Conservation (phyloP, 2,329 filamentous ascomycete genomes). For the Calonectria naviculata region DNA sequence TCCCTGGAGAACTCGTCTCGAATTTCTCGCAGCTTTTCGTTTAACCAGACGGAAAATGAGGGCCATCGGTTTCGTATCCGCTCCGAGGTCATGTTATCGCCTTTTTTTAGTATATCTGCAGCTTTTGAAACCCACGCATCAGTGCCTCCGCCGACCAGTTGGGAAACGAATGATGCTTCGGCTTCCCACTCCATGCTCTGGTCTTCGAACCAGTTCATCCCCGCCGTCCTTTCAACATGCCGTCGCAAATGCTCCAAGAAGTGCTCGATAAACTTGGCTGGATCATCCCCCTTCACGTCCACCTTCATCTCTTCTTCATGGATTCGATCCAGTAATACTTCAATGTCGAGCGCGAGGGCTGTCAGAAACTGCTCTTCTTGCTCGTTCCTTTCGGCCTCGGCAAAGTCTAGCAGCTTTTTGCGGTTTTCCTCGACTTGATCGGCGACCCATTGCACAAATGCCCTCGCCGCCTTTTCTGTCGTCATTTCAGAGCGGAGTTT, state of each 20-base stretch:
- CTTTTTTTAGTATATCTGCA: background rate
- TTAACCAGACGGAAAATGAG: constrained; percentile 1
- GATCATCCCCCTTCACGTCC: background rate
- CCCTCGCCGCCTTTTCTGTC: background rate
- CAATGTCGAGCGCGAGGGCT: background rate
- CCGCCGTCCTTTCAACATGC: background rate
- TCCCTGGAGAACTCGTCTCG: background rate
- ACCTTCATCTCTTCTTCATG: constrained; percentile 4
- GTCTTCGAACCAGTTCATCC: constrained; percentile 1
- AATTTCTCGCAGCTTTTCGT: background rate
- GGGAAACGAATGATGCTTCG: constrained; percentile 4
- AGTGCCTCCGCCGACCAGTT: background rate
- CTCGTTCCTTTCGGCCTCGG: constrained; percentile 4
- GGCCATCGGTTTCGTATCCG: background rate
- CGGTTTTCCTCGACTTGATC: constrained; percentile 1
- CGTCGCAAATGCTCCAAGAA: constrained; percentile 5
- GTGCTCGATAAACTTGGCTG: background rate
- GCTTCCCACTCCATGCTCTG: constrained; percentile 14
- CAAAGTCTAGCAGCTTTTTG: constrained; percentile 2
- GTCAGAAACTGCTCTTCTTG: constrained; percentile 6
- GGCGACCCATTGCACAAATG: constrained; percentile 7
- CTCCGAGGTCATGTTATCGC: constrained; percentile 6
- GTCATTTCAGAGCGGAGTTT: constrained; percentile 12
- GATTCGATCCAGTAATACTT: background rate
- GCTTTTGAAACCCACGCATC: constrained; percentile 1